Percentiles rank a stretch among this genome's conserved stretches.
These are phyloP conservation scores for Coleophoma crateriformis DNA, from an alignment of 2,329 filamentous ascomycete genomes.

Conservation along the genomic window DNA sequence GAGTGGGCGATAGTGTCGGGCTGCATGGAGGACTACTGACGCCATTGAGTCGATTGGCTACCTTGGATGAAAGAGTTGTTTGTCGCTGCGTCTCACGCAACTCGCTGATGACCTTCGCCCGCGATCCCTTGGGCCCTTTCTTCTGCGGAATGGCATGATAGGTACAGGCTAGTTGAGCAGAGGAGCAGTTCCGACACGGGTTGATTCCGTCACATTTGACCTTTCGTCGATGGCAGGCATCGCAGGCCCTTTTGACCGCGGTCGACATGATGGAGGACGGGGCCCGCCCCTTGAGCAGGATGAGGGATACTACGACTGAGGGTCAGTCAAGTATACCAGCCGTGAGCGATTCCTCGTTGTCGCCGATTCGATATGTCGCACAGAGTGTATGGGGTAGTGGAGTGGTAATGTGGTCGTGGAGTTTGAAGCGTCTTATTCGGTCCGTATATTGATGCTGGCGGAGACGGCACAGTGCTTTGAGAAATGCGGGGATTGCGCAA, in stretches of 20 bases:
- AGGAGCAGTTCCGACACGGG: slow-evolving; percentile 65
- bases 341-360: too few species aligned
- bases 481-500: slow-evolving; percentile 9
- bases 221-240: slow-evolving; percentile 69
- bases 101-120: slow-evolving; percentile 72
- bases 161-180: slow-evolving; percentile 62
- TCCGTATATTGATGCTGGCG: slow-evolving; percentile 14
- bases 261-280: slow-evolving; percentile 17
- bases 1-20: slow-evolving; percentile 46
- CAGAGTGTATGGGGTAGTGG: slow-evolving; percentile 12
- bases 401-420: slow-evolving; percentile 2
- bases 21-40: slow-evolving; percentile 42
- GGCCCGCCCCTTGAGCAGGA: too few species aligned
- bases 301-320: too few species aligned
- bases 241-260: slow-evolving; percentile 54
- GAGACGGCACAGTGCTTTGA: slow-evolving; percentile 10
- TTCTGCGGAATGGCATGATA: slow-evolving; percentile 73
- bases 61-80: slow-evolving; percentile 56
- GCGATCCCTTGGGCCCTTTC: slow-evolving; percentile 69
- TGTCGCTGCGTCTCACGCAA: slow-evolving; percentile 64
- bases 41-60: slow-evolving; percentile 55
- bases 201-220: slow-evolving; percentile 69
- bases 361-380: slow-evolving; percentile 9
- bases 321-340: too few species aligned
- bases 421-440: slow-evolving; percentile 17